Evolutionary conservation across 2,329 filamentous ascomycete genomes (phyloP).

Genomic region (Microdochium bolleyi): DNA sequence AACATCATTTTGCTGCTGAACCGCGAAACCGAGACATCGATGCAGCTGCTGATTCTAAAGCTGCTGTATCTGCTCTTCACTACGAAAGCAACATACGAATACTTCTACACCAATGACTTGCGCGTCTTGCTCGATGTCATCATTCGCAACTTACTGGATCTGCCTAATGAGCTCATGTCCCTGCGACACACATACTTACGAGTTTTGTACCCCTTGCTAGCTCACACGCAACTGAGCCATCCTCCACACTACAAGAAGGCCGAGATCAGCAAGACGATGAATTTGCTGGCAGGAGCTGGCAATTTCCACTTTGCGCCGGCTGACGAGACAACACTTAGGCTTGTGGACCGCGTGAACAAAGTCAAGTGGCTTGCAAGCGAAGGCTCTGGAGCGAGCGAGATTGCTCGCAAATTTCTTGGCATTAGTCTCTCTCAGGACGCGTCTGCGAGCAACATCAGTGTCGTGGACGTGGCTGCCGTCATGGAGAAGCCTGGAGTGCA

Average conservation of each 20-base stretch:
- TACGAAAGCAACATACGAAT: conserved; percentile 84
- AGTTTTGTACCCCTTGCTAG: conserved; percentile 82
- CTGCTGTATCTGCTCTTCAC: conserved; percentile 93
- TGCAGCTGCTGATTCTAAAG: conserved; percentile 94
- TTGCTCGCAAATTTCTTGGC: conserved; percentile 55
- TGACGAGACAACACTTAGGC: conserved; percentile 70
- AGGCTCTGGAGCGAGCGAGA: conserved; percentile 30
- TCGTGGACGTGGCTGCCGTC: conserved; percentile 70
- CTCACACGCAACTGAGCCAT: conserved; percentile 81
- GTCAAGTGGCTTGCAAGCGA: conserved; percentile 58
- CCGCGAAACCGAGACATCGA: conserved; percentile 85
- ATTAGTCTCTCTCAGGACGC: conserved; percentile 61
- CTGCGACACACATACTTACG: conserved; percentile 91
- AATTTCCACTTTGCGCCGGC: conserved; percentile 72
- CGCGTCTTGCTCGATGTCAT: conserved; percentile 93
- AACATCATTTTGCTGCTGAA: conserved; percentile 95
- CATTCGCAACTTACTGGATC: conserved; percentile 90
- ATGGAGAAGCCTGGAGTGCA: conserved; percentile 77
- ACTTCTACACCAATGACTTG: conserved; percentile 97
- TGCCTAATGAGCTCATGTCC: conserved; percentile 71
- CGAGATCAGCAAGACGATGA: conserved; percentile 71
- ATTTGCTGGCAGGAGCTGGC: conserved; percentile 58
- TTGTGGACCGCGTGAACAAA: conserved; percentile 67
- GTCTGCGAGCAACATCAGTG: conserved; percentile 65
- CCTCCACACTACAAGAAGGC: conserved; percentile 87